Percentiles rank a stretch among this genome's conserved stretches.
Evolutionary conservation across 179 eudicot species (phyloP).

Genomic region (Sideroxylon spinosum): DNA sequence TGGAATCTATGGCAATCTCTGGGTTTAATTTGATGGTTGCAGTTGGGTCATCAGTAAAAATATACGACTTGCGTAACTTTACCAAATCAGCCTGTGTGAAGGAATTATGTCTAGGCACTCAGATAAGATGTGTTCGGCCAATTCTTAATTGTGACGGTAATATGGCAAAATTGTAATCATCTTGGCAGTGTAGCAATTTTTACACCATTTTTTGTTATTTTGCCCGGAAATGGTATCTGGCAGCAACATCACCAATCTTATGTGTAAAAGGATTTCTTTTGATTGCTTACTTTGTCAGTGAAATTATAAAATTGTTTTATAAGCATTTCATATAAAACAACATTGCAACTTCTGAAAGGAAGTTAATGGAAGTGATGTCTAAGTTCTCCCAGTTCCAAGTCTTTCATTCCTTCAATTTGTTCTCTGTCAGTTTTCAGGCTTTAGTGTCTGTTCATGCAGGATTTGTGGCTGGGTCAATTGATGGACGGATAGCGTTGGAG

Average conservation of each 20-base stretch:
- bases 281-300: neutral
- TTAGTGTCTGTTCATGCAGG: conserved; percentile 31
- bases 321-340: neutral
- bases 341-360: neutral
- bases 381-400: neutral
- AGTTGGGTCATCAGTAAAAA: conserved; percentile 49
- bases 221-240: neutral
- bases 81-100: conserved; percentile 32
- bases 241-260: neutral
- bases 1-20: conserved; percentile 61
- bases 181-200: neutral
- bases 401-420: neutral
- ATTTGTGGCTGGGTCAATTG: conserved; percentile 77
- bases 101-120: conserved; percentile 34
- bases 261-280: too few relatives aligned
- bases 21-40: conserved; percentile 55
- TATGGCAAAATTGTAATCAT: conserved; percentile 5
- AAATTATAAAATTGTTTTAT: neutral
- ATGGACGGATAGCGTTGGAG: conserved; percentile 70
- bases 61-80: conserved; percentile 61
- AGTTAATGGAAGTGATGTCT: neutral
- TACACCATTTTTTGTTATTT: conserved; percentile 10
- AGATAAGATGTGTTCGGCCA: conserved; percentile 63
- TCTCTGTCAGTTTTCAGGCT: neutral
- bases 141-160: conserved; percentile 54